Evolutionary conservation across 768 basidiomycete genomes (phyloP).

Genomic region (Lactarius hengduanensis): DNA sequence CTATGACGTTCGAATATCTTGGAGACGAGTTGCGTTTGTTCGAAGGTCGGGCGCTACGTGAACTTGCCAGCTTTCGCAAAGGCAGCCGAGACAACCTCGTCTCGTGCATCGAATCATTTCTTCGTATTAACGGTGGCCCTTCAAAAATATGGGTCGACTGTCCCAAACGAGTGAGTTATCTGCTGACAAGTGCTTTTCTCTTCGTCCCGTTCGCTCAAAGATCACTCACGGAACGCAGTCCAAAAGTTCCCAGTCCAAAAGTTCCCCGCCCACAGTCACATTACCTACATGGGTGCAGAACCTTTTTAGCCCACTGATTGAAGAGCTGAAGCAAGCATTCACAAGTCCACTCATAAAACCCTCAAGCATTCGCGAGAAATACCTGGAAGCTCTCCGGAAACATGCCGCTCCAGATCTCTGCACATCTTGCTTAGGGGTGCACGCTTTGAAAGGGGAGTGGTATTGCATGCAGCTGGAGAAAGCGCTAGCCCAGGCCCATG

Average conservation of each 20-base stretch:
- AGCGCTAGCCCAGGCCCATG: neutral
- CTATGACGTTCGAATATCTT: conserved; percentile 5
- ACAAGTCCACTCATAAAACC: neutral
- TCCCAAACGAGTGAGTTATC: neutral
- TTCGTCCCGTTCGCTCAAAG: neutral
- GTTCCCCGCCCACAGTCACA: neutral
- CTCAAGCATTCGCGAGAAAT: neutral
- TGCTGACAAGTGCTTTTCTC: neutral
- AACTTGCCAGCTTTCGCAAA: neutral
- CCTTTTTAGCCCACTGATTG: neutral
- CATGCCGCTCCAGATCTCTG: neutral
- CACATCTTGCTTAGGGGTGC: neutral
- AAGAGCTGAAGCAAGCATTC: neutral
- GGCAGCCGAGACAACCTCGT: neutral
- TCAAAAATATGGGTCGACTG: conserved; percentile 1
- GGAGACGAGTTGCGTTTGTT: neutral
- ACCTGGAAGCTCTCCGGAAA: neutral
- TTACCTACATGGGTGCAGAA: neutral
- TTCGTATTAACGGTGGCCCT: neutral
- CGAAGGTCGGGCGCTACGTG: conserved; percentile 1
- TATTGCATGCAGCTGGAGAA: neutral
- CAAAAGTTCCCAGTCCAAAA: neutral
- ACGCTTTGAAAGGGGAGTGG: neutral
- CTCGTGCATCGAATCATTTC: neutral
- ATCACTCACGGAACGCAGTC: neutral